Evolutionary conservation across 805 yeast species (phyloP), one percentile per base, ranked within the genome.

Genomic region (Clavispora santaluciae): DNA sequence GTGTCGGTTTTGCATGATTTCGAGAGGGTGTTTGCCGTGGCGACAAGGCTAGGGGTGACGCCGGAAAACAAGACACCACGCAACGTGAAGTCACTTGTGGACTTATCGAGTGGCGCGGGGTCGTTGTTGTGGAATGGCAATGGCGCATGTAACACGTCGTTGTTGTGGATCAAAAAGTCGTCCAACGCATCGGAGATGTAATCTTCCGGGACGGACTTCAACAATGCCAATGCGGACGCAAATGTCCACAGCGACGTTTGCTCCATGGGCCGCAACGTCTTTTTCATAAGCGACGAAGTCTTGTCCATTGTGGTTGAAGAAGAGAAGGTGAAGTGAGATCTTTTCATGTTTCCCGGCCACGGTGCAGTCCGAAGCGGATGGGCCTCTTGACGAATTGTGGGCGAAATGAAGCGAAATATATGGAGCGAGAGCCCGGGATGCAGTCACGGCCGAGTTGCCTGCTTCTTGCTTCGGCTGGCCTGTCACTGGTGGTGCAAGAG

Each of bases 11-110:
- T 49, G 22, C 80, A 56, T 2, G 61, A 16, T 1, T 61, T 48
- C 2, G 77, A 54, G 23, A 80, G 51, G 13, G 61, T 63, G 5
- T 53, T 45, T 5, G 82, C 76, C 39, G 63, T 65, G 12, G 63
- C 54, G 30, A 65, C 60, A 34, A 64, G 61, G 4, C 45, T 49
- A 15, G 63, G 53, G 1, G 67, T 57, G 17, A 70, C 57, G 23
- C 61, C 57, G 3, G 66, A 54, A 49, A 67, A 70, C 9, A 62
- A 54, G 6, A 66, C 54, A 16, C 68, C 71, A 39, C 80, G 65
- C 29, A 78, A 46, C 1, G 64, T 51, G 20, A 75, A 46, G 13
- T 68, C 69, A 25, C 56, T 60, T 21, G 46, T 29, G 13, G 42
- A n/a, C 16, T 37, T 11, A n/a, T 18, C 34, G 12, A 37, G 16